phyloP scores from a whole-genome alignment of 495 filamentous ascomycete species.

The Parachaetomium inaequale region DNA sequence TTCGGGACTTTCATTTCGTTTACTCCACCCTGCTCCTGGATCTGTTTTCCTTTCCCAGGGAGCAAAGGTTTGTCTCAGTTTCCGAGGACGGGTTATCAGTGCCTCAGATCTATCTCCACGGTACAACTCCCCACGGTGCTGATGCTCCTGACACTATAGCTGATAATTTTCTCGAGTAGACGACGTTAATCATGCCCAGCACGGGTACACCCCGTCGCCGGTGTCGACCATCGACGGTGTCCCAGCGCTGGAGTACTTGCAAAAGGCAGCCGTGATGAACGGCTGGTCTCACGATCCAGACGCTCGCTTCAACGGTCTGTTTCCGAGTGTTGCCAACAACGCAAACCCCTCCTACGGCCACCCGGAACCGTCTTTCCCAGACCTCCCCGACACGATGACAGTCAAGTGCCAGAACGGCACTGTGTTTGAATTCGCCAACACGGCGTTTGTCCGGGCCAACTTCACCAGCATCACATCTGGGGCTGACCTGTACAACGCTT shows the following conservation, averaged over 20 bases:
- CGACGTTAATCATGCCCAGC: constrained; percentile 13
- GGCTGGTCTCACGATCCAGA: constrained; percentile 31
- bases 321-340: constrained; percentile 11
- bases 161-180: constrained; percentile 12
- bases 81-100: constrained; percentile 16
- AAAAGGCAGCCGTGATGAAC: background rate
- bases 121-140: background rate
- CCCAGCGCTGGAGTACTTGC: constrained; percentile 17
- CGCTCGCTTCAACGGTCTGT: constrained; percentile 30
- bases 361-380: background rate
- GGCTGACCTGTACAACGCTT: constrained; percentile 13
- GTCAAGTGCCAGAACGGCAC: constrained; percentile 24
- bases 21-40: constrained; percentile 8
- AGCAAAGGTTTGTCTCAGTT: constrained; percentile 21
- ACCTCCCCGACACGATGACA: constrained; percentile 16
- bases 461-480: constrained; percentile 20
- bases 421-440: constrained; percentile 3
- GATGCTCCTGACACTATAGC: background rate
- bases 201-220: constrained; percentile 24
- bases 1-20: constrained; percentile 20
- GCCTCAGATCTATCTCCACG: constrained; percentile 20
- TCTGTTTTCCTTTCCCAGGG: constrained; percentile 18
- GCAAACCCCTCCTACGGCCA: background rate
- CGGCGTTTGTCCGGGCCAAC: constrained; percentile 18
- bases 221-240: constrained; percentile 21